These are phyloP conservation scores for Plasmodium falciparum DNA, from an alignment of 169 alveolate species.

Conservation along the genomic window DNA sequence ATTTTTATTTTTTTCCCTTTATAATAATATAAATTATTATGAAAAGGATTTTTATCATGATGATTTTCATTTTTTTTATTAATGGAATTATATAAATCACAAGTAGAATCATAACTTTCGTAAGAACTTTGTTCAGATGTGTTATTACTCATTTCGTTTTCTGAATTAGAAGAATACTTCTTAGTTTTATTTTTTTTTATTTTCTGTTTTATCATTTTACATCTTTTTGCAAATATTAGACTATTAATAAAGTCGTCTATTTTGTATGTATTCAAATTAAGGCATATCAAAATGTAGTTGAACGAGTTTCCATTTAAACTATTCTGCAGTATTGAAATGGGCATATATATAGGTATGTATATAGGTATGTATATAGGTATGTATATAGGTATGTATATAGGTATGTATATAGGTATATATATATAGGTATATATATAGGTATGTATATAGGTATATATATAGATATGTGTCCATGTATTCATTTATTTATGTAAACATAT, in stretches of 20 bases:
- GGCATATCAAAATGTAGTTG: conserved; percentile 56
- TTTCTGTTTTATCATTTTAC: conserved; percentile 70
- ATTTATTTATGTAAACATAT: background rate
- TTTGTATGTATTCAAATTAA: conserved; percentile 52
- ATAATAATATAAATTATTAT: background rate
- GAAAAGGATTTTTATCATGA: background rate
- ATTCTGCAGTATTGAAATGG: background rate
- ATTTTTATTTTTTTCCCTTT: conserved; percentile 21
- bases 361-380: background rate
- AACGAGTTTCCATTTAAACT: conserved; percentile 64
- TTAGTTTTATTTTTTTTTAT: conserved; percentile 46
- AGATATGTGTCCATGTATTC: background rate
- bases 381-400: background rate
- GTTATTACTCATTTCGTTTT: conserved; percentile 4
- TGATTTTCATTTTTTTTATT: conserved; percentile 16
- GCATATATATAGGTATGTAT: background rate
- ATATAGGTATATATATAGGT: no score
- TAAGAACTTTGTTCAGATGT: conserved; percentile 18
- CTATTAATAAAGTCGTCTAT: conserved; percentile 71
- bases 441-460: background rate
- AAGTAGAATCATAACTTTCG: conserved; percentile 62
- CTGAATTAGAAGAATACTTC: conserved; percentile 38
- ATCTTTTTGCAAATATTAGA: conserved; percentile 65
- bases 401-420: background rate
- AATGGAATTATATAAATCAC: conserved; percentile 22